These are phyloP conservation scores for Lasiosphaeria miniovina DNA, from an alignment of 495 filamentous ascomycete genomes.

Conservation along the genomic window DNA sequence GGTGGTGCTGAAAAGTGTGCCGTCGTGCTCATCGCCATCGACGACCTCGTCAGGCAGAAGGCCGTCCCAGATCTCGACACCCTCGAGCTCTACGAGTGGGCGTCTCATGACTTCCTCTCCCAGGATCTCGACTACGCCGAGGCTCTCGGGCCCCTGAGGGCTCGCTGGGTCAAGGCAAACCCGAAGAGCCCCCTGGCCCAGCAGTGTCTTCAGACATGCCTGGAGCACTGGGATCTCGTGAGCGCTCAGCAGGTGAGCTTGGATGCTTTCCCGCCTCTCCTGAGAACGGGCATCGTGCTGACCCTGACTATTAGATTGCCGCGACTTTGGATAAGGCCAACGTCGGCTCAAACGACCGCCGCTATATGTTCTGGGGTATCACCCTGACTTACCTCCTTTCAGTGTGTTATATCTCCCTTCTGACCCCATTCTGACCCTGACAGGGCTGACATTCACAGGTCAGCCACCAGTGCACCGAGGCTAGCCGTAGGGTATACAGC, in stretches of 20 bases:
- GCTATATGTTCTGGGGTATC: constrained; percentile 45
- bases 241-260: constrained; percentile 45
- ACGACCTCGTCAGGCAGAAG: constrained; percentile 38
- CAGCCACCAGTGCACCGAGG: constrained; percentile 34
- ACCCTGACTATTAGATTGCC: constrained; percentile 34
- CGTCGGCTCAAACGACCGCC: constrained; percentile 31
- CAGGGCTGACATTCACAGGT: constrained; percentile 30
- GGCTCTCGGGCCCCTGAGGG: constrained; percentile 41
- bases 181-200: constrained; percentile 36
- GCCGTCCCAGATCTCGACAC: constrained; percentile 37
- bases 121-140: constrained; percentile 34
- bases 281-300: background rate
- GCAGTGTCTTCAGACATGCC: constrained; percentile 41
- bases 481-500: constrained; percentile 41
- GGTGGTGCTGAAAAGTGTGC: constrained; percentile 33
- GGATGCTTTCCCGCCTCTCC: background rate
- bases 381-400: constrained; percentile 42
- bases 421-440: background rate
- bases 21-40: constrained; percentile 32
- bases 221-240: constrained; percentile 45
- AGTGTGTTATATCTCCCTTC: constrained; percentile 27
- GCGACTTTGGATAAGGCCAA: constrained; percentile 42
- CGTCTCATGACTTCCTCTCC: constrained; percentile 25
- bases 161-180: constrained; percentile 40
- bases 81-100: constrained; percentile 45